phyloP scores from a whole-genome alignment of 2,329 filamentous ascomycete species.

The Drechslerella dactyloides region DNA sequence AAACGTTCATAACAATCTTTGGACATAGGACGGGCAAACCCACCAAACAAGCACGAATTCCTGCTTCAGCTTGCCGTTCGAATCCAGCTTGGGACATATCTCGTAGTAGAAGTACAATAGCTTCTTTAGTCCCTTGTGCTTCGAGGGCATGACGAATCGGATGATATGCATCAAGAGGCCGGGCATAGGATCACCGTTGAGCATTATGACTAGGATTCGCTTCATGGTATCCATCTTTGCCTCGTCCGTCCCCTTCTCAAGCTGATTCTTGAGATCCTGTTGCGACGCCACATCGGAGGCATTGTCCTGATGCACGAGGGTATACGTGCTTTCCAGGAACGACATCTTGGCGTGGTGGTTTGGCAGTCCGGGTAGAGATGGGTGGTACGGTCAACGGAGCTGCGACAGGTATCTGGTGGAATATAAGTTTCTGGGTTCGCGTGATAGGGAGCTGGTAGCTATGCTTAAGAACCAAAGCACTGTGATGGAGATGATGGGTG shows the following conservation, averaged over 20 bases:
- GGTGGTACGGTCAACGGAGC: conserved; percentile 11
- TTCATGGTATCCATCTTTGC: conserved; percentile 95
- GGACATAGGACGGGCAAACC: conserved; percentile 51
- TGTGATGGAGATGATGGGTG: conserved; percentile 4
- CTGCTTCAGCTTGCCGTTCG: conserved; percentile 92
- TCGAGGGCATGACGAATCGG: conserved; percentile 98
- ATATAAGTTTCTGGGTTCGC: background rate
- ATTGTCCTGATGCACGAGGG: conserved; percentile 97
- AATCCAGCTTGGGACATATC: conserved; percentile 94
- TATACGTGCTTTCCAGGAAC: conserved; percentile 94
- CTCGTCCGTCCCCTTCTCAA: conserved; percentile 93
- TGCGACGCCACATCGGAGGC: conserved; percentile 86
- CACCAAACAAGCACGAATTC: conserved; percentile 99
- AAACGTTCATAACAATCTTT: conserved; percentile 2
- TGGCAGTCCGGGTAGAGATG: conserved; percentile 58
- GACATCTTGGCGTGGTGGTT: conserved; percentile 72
- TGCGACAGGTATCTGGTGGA: conserved; percentile 15
- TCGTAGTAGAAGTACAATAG: conserved; percentile 99
- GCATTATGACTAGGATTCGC: conserved; percentile 93
- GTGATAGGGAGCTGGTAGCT: conserved; percentile 5
- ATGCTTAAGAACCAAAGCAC: background rate
- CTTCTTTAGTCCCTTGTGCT: conserved; percentile 96
- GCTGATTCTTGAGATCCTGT: conserved; percentile 87
- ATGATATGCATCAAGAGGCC: conserved; percentile 99
- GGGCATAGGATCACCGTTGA: conserved; percentile 96